Evolutionary conservation across 345 rosid genomes (phyloP).

Genomic region (Microthlaspi erraticum): DNA sequence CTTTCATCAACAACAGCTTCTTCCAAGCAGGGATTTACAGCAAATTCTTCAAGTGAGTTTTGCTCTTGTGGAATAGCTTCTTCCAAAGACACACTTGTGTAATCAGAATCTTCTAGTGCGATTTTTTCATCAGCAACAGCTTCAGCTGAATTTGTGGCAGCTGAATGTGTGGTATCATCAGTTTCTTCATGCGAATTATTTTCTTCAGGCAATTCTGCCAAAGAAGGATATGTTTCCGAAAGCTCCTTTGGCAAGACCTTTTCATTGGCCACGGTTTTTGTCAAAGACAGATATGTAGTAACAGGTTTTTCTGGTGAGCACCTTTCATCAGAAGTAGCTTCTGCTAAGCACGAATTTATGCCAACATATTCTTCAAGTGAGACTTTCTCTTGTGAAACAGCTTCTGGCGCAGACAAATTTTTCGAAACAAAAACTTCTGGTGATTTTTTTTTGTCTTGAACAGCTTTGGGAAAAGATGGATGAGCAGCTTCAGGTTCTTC

Average conservation of each 20-base stretch:
- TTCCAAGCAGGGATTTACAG: conserved; percentile 11
- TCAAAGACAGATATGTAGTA: conserved; percentile 3
- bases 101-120: conserved; percentile 30
- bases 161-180: conserved; percentile 9
- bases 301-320: conserved; percentile 23
- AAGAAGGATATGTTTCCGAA: conserved; percentile 16
- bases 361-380: conserved; percentile 25
- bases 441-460: conserved; percentile 21
- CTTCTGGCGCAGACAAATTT: conserved; percentile 10
- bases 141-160: conserved; percentile 3
- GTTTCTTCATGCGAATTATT: conserved; percentile 20
- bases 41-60: conserved; percentile 6
- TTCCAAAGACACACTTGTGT: conserved; percentile 12
- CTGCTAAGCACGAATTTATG: conserved; percentile 17
- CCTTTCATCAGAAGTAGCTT: conserved; percentile 35
- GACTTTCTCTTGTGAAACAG: conserved; percentile 14
- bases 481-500: conserved; percentile 28
- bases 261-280: conserved; percentile 14
- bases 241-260: conserved; percentile 16
- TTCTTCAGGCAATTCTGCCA: conserved; percentile 32
- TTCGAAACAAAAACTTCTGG: conserved; percentile 15
- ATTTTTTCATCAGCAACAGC: conserved; percentile 22
- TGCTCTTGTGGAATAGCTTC: conserved; percentile 31
- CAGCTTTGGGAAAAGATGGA: conserved; percentile 23
- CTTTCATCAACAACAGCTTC: conserved; percentile 24